Base-by-base conservation (phyloP, 345 rosid genomes). In the Nasturtium officinale region DNA sequence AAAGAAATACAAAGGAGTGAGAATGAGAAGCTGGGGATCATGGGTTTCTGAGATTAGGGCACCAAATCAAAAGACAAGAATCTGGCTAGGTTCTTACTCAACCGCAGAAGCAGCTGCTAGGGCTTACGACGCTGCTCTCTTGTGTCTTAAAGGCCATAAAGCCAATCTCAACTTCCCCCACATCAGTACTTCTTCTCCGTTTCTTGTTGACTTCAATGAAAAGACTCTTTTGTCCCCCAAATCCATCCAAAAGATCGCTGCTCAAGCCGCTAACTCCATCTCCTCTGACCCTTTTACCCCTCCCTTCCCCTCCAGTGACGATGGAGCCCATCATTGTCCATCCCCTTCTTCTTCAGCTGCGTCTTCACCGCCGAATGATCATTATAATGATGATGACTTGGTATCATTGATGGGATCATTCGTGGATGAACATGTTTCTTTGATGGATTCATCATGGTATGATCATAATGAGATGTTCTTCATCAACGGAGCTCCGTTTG, bases 1-100 rank as follows among this genome's bases (percentile, higher is more conserved):
- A 61, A 88, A 77, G 86, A 95, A 87, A 82, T 92, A 82, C 80
- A 95, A 85, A 83, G 99, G 97, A 50, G 99, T 95, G 43, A 83
- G 99, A 69, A 95, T 92, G 99, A 90, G 99, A 76, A 95, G 92
- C 17, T 95, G 99, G 99, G 99, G 99, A 0, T 95, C 99, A 1
- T 95, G 97, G 97, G 99, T 95, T 0, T 86, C 99, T 8, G 99
- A 95, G 76, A 95, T 95, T 42, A 86, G 99, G 63, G 97, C 99
- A 52, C 99, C 99, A 20, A 91, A 91, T 67, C 91, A 91, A 65
- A 95, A 95, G 65, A 87, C 99, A 59, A 85, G 99, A 75, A 91
- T 95, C 68, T 95, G 99, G 99, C 76, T 95, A 70, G 99, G 99
- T 23, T 95, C 99, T 69, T 91, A 95, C 75, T 90, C 98, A 11